Evolutionary conservation across 768 basidiomycete genomes (phyloP).

Genomic region (Phylloporus rhodoxanthus): DNA sequence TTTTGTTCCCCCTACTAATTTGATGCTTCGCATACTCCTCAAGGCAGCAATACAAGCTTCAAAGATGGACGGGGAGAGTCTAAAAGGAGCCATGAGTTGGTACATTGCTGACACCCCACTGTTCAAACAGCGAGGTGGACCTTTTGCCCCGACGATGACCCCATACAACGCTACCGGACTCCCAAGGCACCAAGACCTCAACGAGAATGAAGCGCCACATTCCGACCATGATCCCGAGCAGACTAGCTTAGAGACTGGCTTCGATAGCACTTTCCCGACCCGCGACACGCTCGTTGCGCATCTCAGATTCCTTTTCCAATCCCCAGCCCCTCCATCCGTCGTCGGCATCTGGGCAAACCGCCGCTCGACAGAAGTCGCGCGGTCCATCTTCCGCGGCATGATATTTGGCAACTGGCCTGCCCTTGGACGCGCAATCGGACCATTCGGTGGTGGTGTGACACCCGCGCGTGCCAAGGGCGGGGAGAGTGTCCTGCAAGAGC

Average conservation of each 20-base stretch:
- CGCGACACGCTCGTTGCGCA: constrained; percentile 7
- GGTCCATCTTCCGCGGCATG: constrained; percentile 49
- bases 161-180: not conserved
- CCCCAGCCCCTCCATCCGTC: constrained; percentile 25
- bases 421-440: constrained; percentile 34
- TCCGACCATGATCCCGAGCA: not conserved
- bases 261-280: not conserved
- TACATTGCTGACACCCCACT: constrained; percentile 18
- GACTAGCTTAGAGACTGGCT: not conserved
- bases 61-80: constrained; percentile 45
- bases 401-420: constrained; percentile 54
- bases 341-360: constrained; percentile 42
- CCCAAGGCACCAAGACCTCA: not conserved
- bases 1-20: constrained; percentile 46
- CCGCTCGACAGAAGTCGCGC: constrained; percentile 43
- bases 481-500: constrained; percentile 18
- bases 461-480: constrained; percentile 11
- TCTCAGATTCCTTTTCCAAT: constrained; percentile 13
- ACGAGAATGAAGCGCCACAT: not conserved
- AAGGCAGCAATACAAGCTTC: constrained; percentile 51
- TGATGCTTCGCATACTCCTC: constrained; percentile 56
- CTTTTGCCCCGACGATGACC: constrained; percentile 10
- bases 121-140: constrained; percentile 13
- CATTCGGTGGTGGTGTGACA: constrained; percentile 28
- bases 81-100: constrained; percentile 42